Evolutionary conservation across 768 basidiomycete species (phyloP), one percentile per base, ranked within the genome.

Genomic region (Pluteus cervinus): DNA sequence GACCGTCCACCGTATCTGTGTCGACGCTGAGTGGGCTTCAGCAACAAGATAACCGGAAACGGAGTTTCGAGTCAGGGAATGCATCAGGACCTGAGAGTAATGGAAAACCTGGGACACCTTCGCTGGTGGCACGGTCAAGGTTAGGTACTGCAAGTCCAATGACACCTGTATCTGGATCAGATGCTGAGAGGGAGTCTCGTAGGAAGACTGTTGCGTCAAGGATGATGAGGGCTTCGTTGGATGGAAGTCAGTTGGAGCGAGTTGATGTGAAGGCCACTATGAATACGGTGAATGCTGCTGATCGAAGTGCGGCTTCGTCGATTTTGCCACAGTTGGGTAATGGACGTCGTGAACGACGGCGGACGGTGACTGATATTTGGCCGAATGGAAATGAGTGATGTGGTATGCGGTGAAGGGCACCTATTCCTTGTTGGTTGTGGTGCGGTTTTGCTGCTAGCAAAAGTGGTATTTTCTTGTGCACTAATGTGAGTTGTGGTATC

Each of bases 1-100:
- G 76, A 2, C 77, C 83, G 1, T 63, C 72, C 17, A 69, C 68
- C 5, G 66, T 70, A 26, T 62, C 76, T 3, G 63, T 79, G 7
- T 69, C 69, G 20, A 63, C 76, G 28, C 55, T 81, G 23, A 69
- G 54, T 28, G 77, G 72, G 9, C 57, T 85, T 18, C 73, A 78
- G 44, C 68, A 73, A 50, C 77, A 76, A 40, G 63, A 71, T 43
- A 58, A 51, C n/a, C n/a, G 52, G 68, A 52, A 42, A 58, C 52
- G 42, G 55, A 57, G 39, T 56, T 55, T 17, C 57, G 54, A 45
- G 46, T 63, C 26, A 51, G 57, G n/a, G 50, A 47, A 32, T 56
- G 62, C 6, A 41, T 49, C 15, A 48, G 14, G 9, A 28, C 9
- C 26, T 9, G 14, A 9, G 14, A 28, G 9, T 28, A 14, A 9